Evolutionary conservation across 768 basidiomycete genomes (phyloP).

Genomic region (Tulasnella sp.): DNA sequence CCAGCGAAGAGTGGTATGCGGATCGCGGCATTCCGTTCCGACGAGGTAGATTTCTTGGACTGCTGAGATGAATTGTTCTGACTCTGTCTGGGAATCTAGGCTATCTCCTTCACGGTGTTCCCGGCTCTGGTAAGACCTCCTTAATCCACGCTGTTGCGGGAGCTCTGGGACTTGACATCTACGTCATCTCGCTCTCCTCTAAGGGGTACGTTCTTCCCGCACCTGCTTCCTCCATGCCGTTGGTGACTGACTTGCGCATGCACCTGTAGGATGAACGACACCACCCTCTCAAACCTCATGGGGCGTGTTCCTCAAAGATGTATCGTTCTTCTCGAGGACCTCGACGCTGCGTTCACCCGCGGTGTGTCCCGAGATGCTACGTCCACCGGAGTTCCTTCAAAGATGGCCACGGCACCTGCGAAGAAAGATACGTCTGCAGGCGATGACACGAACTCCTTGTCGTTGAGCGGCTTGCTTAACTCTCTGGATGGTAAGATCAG

Average conservation of each 20-base stretch:
- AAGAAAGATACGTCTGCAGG: constrained; percentile 30
- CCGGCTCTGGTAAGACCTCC: constrained; percentile 20
- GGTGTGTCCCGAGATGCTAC: constrained; percentile 71
- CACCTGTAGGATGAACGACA: constrained; percentile 69
- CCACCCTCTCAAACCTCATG: constrained; percentile 78
- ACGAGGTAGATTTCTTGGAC: constrained; percentile 33
- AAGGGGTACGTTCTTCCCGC: constrained; percentile 69
- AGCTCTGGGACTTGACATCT: constrained; percentile 80
- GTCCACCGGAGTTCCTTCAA: constrained; percentile 59
- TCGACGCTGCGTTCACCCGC: constrained; percentile 85
- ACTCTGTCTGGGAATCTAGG: constrained; percentile 23
- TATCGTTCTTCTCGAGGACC: constrained; percentile 83
- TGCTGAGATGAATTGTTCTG: background rate
- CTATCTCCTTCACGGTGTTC: constrained; percentile 74
- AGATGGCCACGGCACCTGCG: constrained; percentile 30
- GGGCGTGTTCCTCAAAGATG: constrained; percentile 80
- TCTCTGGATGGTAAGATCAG: constrained; percentile 52
- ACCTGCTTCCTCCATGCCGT: constrained; percentile 13
- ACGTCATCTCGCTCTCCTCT: constrained; percentile 78
- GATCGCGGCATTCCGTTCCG: constrained; percentile 87
- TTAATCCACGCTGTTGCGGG: constrained; percentile 28
- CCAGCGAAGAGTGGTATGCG: constrained; percentile 57
- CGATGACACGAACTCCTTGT: constrained; percentile 68
- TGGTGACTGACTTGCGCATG: too few species aligned
- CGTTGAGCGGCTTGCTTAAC: constrained; percentile 76